Base-by-base conservation (phyloP, 140 eudicot species). In the Stevia rebaudiana region DNA sequence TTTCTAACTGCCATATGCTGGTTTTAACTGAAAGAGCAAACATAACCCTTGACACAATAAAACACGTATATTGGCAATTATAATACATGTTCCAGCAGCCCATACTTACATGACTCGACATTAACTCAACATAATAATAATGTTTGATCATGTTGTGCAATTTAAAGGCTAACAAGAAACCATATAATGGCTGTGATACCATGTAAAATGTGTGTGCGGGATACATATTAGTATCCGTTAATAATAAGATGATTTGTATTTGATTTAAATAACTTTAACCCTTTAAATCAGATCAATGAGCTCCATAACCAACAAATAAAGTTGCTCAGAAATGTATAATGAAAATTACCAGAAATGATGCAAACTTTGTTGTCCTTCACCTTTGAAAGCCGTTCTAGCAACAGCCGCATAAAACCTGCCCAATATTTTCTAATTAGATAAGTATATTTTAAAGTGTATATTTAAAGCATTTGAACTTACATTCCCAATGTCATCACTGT, bases 401-500 rank as follows among this genome's bases (percentile, higher is more conserved):
- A 86, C 87, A 51, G 95, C 95, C 49, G 98, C 84, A 69, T 82
- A 92, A 71, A 92, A 92, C 98, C 98, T 92, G 88, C 47, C 24
- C 57, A 3, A 56, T 19, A 46, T 23, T 42, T 55, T 67, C 47
- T 37, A 56, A 57, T 25, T 30, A 57, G 48, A 51, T 33, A 64
- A 55, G 61, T 64, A 30, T 65, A 67, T 41, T 41, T 41, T 31
- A 53, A 35, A 72, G 46, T 53, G 30, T 15, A 58, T 23, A 28
- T 1, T 17, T 8, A 56, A 52, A 44, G 66, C 9, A 47, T 71
- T 30, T 52, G 51, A 61, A 71, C 98, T 82, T 83, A 92, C 98
- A 92, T 88, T 58, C 98, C 96, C 71, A 92, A 70, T 13, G 96
- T 92, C 98, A 88, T 92, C 78, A 92, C 95, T 6, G 98, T 80